A percentile compares a stretch with the other conserved stretches of the same genome.
phyloP scores from a whole-genome alignment of 371 early-diverging fungal species.

The Batrachochytrium dendrobatidis region DNA sequence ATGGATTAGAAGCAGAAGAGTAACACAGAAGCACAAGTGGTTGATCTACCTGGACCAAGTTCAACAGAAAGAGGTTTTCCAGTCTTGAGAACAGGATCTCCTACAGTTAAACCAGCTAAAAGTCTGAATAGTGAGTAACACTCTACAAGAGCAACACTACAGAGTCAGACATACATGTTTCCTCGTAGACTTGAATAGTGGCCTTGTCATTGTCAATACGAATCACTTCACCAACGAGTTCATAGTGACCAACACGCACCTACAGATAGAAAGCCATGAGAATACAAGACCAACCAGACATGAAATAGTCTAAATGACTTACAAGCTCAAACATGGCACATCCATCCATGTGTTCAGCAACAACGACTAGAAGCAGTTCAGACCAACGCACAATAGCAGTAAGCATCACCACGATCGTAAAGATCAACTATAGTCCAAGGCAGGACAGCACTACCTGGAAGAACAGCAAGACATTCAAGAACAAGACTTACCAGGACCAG shows the following conservation, averaged over 20 bases:
- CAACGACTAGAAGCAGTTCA: constrained; percentile 66
- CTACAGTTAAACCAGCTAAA: constrained; percentile 94
- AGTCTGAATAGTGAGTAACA: neutral
- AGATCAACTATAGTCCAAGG: too few species aligned
- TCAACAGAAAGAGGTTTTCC: constrained; percentile 99
- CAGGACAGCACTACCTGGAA: neutral
- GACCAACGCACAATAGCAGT: neutral
- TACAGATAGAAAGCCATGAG: constrained; percentile 26
- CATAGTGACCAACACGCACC: constrained; percentile 97
- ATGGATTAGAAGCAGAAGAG: constrained; percentile 10
- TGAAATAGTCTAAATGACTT: constrained; percentile 15
- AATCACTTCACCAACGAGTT: constrained; percentile 99
- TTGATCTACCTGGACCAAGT: constrained; percentile 87
- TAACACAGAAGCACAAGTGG: neutral
- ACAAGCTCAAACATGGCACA: constrained; percentile 99
- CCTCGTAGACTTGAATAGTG: constrained; percentile 99
- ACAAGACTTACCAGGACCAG: constrained; percentile 88
- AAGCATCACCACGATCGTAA: too few species aligned
- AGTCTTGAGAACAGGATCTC: constrained; percentile 97
- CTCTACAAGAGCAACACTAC: neutral
- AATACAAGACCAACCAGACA: too few species aligned
- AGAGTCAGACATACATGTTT: constrained; percentile 72
- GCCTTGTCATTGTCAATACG: constrained; percentile 98
- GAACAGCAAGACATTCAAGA: neutral
- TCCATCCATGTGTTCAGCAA: constrained; percentile 98